Evolutionary conservation across 1,139 yeast species (phyloP), one percentile per base, ranked within the genome.

Genomic region (Hemisphaericaspora lyxosophila): DNA sequence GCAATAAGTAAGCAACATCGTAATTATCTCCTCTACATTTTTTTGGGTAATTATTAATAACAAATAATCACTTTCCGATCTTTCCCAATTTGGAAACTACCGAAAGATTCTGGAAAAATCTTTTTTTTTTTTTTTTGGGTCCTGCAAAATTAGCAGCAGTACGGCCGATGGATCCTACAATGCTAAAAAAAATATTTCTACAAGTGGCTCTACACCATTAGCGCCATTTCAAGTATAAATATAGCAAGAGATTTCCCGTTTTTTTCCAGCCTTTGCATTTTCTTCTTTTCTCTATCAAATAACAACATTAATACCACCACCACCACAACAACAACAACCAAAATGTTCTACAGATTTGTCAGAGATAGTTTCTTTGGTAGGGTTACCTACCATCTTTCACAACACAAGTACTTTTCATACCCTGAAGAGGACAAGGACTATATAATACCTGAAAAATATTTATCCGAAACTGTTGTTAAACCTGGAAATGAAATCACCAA

Each of bases 361-460:
- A 54, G 62, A 46, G 63, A 59, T 34, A 54, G 59, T 38, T 61
- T 62, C 36, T 54, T 51, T 43, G 71, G 71, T 8, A 50, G 61
- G 29, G 28, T 50, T 1, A 44, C 50, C 7, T 62, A 66, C 44
- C 61, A 55, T 38, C 35, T 61, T 4, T 55, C 68, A 1, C 49
- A 53, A 1, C 55, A 58, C 33, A 61, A 55, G 41, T 32, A 44
- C 7, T 57, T 63, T 40, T 38, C 41, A 3, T 57, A 64, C 37
- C 45, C 48, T 16, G 72, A 66, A 45, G 72, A 66, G 29, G 33
- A 38, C 6, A 45, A 53, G 3, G 64, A 49, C 15, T 65, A 63
- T 39, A 49, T 64, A 2, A 41, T 64, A 8, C 68, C 69, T 1
- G 67, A 60, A 8, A 62, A 53, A 26, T 66, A 66, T 40, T 47